Percentiles rank a stretch among this genome's conserved stretches.
Evolutionary conservation across 345 rosid species (phyloP).

Genomic region (Eucalyptus marginata): DNA sequence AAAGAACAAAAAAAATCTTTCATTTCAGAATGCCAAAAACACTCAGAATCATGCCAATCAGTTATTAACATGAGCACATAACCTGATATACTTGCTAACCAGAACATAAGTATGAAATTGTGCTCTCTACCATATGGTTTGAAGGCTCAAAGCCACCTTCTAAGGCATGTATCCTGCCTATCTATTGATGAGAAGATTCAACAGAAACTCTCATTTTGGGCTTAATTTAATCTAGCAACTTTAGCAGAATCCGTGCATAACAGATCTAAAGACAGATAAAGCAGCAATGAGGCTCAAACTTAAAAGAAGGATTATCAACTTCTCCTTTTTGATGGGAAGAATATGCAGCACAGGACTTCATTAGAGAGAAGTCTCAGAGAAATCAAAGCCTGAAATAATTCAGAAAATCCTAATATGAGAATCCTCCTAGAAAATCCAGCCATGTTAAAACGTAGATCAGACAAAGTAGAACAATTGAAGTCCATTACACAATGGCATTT

Average conservation of each 20-base stretch:
- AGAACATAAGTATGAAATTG: background rate
- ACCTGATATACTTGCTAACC: background rate
- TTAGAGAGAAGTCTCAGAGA: background rate
- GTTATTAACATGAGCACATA: background rate
- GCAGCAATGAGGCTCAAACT: background rate
- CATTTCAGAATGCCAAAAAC: background rate
- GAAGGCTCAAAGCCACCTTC: background rate
- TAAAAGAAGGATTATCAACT: background rate
- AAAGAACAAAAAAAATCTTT: background rate
- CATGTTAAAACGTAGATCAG: background rate
- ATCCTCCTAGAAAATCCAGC: background rate
- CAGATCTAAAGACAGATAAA: background rate
- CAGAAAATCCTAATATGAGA: background rate
- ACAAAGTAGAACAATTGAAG: background rate
- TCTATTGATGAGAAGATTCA: background rate
- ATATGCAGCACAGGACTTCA: background rate
- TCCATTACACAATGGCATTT: background rate
- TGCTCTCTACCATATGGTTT: background rate
- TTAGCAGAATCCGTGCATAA: background rate
- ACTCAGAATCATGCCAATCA: background rate
- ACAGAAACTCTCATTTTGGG: background rate
- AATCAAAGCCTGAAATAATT: background rate
- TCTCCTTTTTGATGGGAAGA: background rate
- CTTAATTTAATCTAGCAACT: background rate
- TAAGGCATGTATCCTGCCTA: background rate